Percentiles rank a stretch among this genome's conserved stretches.
Evolutionary conservation across 345 rosid species (phyloP).

Genomic region (Passiflora organensis): DNA sequence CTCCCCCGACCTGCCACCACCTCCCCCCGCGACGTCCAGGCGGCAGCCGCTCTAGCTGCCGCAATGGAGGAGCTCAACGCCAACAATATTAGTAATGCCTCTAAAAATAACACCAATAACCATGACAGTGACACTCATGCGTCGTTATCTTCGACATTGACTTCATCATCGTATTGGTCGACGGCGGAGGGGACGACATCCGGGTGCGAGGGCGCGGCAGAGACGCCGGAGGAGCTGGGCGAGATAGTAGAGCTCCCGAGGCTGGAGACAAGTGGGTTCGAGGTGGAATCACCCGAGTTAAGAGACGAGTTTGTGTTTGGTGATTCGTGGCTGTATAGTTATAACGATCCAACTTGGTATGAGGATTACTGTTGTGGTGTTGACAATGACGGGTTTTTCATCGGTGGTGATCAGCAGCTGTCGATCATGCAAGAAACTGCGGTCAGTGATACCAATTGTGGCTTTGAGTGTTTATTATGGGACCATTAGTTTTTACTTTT

Average conservation of each 20-base stretch:
- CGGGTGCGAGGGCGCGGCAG: conserved; percentile 33
- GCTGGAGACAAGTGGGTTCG: conserved; percentile 44
- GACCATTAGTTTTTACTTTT: conserved; percentile 20
- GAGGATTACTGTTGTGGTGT: conserved; percentile 30
- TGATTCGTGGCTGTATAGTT: conserved; percentile 48
- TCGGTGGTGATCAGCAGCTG: conserved; percentile 16
- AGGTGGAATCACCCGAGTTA: conserved; percentile 28
- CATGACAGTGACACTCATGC: too few species aligned
- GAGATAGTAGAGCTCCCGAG: conserved; percentile 83
- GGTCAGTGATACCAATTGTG: conserved; percentile 14
- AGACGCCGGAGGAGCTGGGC: conserved; percentile 65
- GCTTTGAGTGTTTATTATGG: conserved; percentile 41
- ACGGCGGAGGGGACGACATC: conserved; percentile 13
- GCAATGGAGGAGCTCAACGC: conserved; percentile 44
- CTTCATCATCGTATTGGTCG: too few species aligned
- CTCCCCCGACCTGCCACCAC: conserved; percentile 74
- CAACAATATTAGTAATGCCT: background rate
- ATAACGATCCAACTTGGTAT: conserved; percentile 36
- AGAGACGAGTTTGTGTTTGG: conserved; percentile 52
- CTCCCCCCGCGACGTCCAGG: conserved; percentile 85
- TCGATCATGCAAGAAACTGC: conserved; percentile 29
- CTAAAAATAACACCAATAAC: background rate
- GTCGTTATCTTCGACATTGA: too few species aligned
- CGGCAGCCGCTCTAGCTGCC: conserved; percentile 89
- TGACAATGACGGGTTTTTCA: conserved; percentile 25